Evolutionary conservation across 805 yeast species (phyloP).

Genomic region (Sugiyamaella lignohabitans): DNA sequence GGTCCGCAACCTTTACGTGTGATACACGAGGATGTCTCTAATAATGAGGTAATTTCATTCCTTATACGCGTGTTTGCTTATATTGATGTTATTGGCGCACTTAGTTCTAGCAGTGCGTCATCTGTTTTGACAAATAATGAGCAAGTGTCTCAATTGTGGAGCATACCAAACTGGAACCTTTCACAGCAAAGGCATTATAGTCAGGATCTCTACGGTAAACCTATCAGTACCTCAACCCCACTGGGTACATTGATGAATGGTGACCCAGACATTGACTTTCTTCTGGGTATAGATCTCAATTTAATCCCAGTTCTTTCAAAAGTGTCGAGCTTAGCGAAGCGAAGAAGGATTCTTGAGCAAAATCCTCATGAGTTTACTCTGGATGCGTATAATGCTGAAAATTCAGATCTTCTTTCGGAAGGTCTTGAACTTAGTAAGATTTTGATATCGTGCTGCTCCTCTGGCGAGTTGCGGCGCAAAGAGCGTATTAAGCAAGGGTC

Average conservation of each 20-base stretch:
- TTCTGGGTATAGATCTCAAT: constrained; percentile 55
- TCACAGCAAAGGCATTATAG: constrained; percentile 7
- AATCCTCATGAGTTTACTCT: constrained; percentile 12
- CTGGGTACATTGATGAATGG: constrained; percentile 6
- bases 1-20: constrained; percentile 18
- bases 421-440: constrained; percentile 39
- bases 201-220: constrained; percentile 8
- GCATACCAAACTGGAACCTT: constrained; percentile 20
- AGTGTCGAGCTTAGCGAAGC: constrained; percentile 38
- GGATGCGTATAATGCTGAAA: constrained; percentile 9
- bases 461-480: constrained; percentile 13
- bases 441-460: constrained; percentile 24
- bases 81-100: constrained; percentile 55
- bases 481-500: constrained; percentile 1
- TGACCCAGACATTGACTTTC: constrained; percentile 17
- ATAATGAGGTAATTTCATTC: constrained; percentile 42
- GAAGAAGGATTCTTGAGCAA: constrained; percentile 21
- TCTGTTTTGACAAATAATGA: constrained; percentile 22
- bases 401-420: constrained; percentile 24
- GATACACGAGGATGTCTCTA: constrained; percentile 14
- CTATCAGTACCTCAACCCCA: constrained; percentile 10
- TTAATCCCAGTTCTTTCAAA: constrained; percentile 54
- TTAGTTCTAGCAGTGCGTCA: constrained; percentile 41
- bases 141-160: constrained; percentile 33
- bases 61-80: constrained; percentile 64